Conservation (phyloP, 2,329 filamentous ascomycete species). For the Chaetothyriales sp. region DNA sequence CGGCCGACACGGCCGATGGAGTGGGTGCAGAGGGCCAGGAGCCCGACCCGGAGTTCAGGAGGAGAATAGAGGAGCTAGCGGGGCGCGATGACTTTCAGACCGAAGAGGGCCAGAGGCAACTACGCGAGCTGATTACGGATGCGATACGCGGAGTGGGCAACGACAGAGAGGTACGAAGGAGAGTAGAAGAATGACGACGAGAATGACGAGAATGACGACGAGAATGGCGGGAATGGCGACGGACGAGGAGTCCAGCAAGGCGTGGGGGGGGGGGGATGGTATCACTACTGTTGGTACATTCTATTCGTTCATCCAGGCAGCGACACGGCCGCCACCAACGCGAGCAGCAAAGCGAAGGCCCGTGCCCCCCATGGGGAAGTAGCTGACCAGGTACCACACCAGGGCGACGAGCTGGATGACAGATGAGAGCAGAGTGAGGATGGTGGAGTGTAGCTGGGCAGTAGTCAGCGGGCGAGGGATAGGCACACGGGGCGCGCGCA, state of each 20-base stretch:
- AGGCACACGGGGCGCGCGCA: constrained; percentile 77
- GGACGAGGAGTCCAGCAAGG: background rate
- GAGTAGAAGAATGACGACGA: constrained; percentile 29
- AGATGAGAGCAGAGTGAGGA: constrained; percentile 73
- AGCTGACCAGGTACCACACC: constrained; percentile 88
- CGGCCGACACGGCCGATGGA: constrained; percentile 51
- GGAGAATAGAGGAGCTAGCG: constrained; percentile 79
- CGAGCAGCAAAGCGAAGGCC: constrained; percentile 74
- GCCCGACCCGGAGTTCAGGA: constrained; percentile 63
- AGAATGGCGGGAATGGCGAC: background rate
- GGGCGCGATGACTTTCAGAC: constrained; percentile 70
- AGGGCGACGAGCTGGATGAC: constrained; percentile 72
- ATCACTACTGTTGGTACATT: background rate
- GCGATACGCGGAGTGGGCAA: constrained; percentile 56
- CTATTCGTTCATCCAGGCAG: constrained; percentile 74
- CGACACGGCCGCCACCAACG: constrained; percentile 71
- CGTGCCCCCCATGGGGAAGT: constrained; percentile 92
- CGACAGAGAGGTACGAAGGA: constrained; percentile 51
- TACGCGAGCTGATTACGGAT: constrained; percentile 68
- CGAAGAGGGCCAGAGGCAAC: constrained; percentile 62
- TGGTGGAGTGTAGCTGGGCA: constrained; percentile 60
- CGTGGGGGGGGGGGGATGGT: background rate
- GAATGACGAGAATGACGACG: background rate
- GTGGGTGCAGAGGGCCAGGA: constrained; percentile 39
- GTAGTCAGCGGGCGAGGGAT: constrained; percentile 88